A percentile compares a stretch with the other conserved stretches of the same genome.
Evolutionary conservation across 1,139 yeast genomes (phyloP).

Genomic region (Schizosaccharomyces versatilis): DNA sequence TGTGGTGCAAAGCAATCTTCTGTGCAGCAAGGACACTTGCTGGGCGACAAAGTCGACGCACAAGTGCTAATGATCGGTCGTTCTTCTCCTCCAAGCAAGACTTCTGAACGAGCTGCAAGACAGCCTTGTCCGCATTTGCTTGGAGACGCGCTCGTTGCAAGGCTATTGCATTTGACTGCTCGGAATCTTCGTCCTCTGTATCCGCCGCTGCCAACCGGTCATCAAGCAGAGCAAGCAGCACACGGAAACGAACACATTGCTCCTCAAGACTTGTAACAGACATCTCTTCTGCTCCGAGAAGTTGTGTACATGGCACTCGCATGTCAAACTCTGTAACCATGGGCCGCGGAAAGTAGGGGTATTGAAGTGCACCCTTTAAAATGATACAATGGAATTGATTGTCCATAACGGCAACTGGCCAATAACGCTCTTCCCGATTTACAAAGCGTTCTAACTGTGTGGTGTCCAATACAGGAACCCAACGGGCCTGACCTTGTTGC

Average conservation of each 20-base stretch:
- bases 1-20: constrained; percentile 64
- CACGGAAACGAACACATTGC: constrained; percentile 12
- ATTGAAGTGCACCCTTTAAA: constrained; percentile 28
- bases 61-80: constrained; percentile 49
- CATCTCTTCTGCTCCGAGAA: constrained; percentile 15
- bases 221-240: constrained; percentile 12
- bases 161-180: constrained; percentile 11
- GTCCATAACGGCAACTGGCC: constrained; percentile 65
- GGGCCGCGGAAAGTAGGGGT: constrained; percentile 52
- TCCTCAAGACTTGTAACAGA: constrained; percentile 17
- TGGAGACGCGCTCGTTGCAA: constrained; percentile 21
- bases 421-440: constrained; percentile 30
- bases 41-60: constrained; percentile 46
- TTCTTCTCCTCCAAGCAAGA: constrained; percentile 49
- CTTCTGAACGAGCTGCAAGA: constrained; percentile 52
- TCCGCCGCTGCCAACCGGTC: constrained; percentile 15
- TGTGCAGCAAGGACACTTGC: constrained; percentile 67
- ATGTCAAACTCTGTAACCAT: constrained; percentile 60
- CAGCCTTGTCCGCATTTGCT: constrained; percentile 36
- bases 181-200: constrained; percentile 22
- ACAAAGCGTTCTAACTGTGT: constrained; percentile 28
- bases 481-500: constrained; percentile 43
- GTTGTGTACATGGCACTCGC: constrained; percentile 30
- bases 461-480: constrained; percentile 73
- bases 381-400: constrained; percentile 45